Conservation (phyloP, 257 asterid species). For the Fraxinus anomala region DNA sequence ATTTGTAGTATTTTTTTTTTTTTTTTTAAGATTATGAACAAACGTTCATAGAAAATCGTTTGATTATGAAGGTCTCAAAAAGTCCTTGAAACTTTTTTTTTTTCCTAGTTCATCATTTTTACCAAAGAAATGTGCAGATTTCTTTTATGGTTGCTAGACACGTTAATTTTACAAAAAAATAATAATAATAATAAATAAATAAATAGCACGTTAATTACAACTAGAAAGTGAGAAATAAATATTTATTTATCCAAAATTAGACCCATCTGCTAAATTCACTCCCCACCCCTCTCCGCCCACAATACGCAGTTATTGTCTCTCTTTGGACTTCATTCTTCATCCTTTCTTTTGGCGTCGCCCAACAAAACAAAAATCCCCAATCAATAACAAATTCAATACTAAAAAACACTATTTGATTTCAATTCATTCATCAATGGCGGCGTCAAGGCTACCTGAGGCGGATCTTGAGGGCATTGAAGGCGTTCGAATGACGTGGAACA, state of each 20-base stretch:
- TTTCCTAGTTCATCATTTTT: too few species aligned
- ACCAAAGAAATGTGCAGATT: too few species aligned
- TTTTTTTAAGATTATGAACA: too few species aligned
- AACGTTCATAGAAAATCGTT: too few species aligned
- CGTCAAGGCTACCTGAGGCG: constrained; percentile 80
- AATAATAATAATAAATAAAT: too few species aligned
- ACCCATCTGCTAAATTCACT: constrained; percentile 2
- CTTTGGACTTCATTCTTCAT: not conserved
- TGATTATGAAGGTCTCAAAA: too few species aligned
- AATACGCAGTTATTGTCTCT: not conserved
- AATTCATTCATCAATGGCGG: constrained; percentile 41
- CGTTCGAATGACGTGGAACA: constrained; percentile 88
- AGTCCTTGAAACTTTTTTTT: too few species aligned
- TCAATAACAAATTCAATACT: not conserved
- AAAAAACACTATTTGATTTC: not conserved
- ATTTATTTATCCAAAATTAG: not conserved
- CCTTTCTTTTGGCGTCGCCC: not conserved
- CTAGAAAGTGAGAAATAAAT: not conserved
- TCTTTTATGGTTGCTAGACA: too few species aligned
- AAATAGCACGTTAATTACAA: not conserved
- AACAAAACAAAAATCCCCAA: not conserved
- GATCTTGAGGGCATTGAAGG: constrained; percentile 96
- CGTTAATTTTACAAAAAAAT: too few species aligned
- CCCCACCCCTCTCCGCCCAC: not conserved
- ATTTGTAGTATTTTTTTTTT: too few species aligned